A percentile compares a stretch with the other conserved stretches of the same genome.
phyloP scores from a whole-genome alignment of 768 basidiomycete genomes.

The Hydnum rufescens region DNA sequence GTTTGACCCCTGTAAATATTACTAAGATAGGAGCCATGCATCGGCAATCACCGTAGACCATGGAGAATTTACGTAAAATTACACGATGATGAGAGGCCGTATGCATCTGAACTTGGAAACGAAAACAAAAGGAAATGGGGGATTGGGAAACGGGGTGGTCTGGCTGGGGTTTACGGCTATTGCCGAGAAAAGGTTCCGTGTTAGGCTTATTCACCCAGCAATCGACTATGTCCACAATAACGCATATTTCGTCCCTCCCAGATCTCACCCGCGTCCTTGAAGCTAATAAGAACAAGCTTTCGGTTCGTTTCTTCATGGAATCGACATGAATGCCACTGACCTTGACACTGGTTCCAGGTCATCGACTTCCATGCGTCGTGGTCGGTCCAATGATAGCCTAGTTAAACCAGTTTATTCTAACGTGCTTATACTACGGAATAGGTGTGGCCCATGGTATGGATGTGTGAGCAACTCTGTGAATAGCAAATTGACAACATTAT shows the following conservation, averaged over 20 bases:
- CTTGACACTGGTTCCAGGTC: slow-evolving; percentile 18
- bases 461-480: neutral
- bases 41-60: too few species aligned
- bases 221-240: slow-evolving; percentile 30
- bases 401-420: neutral
- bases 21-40: too few species aligned
- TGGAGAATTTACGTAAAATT: too few species aligned
- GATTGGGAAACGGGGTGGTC: too few species aligned
- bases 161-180: too few species aligned
- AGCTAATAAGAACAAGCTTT: slow-evolving; percentile 40
- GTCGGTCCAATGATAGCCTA: slow-evolving; percentile 21
- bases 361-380: slow-evolving; percentile 79
- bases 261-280: slow-evolving; percentile 41
- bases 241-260: slow-evolving; percentile 39
- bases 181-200: too few species aligned
- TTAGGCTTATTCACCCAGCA: neutral
- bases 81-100: too few species aligned
- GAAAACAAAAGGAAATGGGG: too few species aligned
- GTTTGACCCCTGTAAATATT: too few species aligned
- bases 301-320: slow-evolving; percentile 23
- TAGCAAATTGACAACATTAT: neutral
- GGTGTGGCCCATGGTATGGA: slow-evolving; percentile 56
- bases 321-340: neutral
- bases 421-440: slow-evolving; percentile 16
- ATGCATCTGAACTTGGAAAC: too few species aligned